Conservation (phyloP, 2,329 filamentous ascomycete genomes). For the Exophiala mesophila region DNA sequence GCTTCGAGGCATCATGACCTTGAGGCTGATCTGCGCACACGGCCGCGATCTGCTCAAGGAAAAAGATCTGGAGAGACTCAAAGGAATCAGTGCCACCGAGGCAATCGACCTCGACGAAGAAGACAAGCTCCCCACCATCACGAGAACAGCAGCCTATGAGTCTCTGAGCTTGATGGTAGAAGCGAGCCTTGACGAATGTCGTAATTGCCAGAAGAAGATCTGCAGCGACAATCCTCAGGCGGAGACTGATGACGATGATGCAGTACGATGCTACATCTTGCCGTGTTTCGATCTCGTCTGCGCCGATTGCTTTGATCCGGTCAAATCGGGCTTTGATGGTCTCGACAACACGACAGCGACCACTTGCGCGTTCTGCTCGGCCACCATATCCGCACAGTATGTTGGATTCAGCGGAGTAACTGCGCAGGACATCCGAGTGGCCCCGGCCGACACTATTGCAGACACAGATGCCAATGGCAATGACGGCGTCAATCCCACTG, state of each 20-base stretch:
- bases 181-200: constrained; percentile 70
- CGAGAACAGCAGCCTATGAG: constrained; percentile 72
- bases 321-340: constrained; percentile 51
- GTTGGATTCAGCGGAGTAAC: constrained; percentile 63
- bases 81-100: constrained; percentile 75
- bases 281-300: constrained; percentile 86
- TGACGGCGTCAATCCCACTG: constrained; percentile 28
- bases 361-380: constrained; percentile 65
- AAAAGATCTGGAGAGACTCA: constrained; percentile 72
- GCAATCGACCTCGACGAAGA: constrained; percentile 85
- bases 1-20: constrained; percentile 79
- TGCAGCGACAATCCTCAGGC: constrained; percentile 48
- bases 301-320: constrained; percentile 61
- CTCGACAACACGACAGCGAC: constrained; percentile 44
- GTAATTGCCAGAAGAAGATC: constrained; percentile 63
- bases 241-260: constrained; percentile 45
- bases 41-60: constrained; percentile 85
- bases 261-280: constrained; percentile 72
- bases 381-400: constrained; percentile 58
- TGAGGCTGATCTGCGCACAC: constrained; percentile 87
- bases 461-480: constrained; percentile 30
- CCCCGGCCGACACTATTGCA: constrained; percentile 53
- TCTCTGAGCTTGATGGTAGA: constrained; percentile 81
- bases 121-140: constrained; percentile 54
- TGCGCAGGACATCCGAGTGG: constrained; percentile 46